Percentiles rank a stretch among this genome's conserved stretches.
Conservation (phyloP, 2,329 filamentous ascomycete species). For the Fusarium cicatricum region DNA sequence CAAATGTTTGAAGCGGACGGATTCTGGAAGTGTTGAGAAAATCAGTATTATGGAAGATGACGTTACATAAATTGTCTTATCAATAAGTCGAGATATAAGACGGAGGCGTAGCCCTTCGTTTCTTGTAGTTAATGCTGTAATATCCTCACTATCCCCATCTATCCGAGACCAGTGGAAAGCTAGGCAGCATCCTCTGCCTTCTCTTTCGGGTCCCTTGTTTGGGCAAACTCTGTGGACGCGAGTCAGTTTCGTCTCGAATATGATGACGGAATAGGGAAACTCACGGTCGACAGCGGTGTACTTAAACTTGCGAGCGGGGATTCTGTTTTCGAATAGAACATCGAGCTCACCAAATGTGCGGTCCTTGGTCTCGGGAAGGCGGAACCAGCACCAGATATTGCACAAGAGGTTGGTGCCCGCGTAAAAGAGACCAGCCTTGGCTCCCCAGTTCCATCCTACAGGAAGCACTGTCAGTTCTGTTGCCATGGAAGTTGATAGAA, state of each 20-base stretch:
- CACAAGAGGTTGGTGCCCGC: constrained; percentile 47
- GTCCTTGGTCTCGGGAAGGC: constrained; percentile 43
- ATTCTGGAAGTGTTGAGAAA: too few relatives aligned
- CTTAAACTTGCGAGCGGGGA: constrained; percentile 40
- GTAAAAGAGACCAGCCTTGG: constrained; percentile 50
- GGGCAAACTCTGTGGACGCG: constrained; percentile 9
- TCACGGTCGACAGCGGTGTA: constrained; percentile 41
- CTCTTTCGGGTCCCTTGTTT: neutral
- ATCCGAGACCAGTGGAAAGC: neutral
- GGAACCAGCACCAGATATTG: constrained; percentile 47
- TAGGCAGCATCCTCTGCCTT: constrained; percentile 7
- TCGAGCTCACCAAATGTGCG: constrained; percentile 43
- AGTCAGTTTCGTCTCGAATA: neutral
- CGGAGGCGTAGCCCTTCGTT: too few relatives aligned
- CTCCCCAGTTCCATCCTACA: constrained; percentile 44
- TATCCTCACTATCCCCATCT: too few relatives aligned
- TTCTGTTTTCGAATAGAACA: constrained; percentile 37
- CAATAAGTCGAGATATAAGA: too few relatives aligned
- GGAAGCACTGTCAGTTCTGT: neutral
- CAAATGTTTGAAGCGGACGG: too few relatives aligned
- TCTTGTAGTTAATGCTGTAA: too few relatives aligned
- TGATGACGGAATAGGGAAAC: neutral
- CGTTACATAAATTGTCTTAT: too few relatives aligned
- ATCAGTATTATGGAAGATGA: too few relatives aligned
- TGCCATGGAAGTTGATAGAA: too few relatives aligned